Base-by-base conservation (phyloP, 768 basidiomycete species). In the Suillus sp. region DNA sequence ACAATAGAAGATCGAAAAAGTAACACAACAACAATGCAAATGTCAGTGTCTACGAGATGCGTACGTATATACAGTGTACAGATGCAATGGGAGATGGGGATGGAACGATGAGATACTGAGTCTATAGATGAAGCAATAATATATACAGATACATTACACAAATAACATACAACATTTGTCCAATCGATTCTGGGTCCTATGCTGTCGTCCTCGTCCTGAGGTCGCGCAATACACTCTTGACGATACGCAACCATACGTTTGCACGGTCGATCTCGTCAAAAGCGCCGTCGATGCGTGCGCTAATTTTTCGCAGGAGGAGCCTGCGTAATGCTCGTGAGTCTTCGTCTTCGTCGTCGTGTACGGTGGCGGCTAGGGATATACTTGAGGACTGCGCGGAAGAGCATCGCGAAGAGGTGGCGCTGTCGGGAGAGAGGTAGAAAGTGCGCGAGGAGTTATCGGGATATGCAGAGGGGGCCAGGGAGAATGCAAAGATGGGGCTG, bases 251-350 rank as follows among this genome's bases (percentile, higher is more conserved):
- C 89, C 90, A 91, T 1, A 74, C 75, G 25, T 77, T 78, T 38
- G 81, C 80, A 65, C 81, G 83, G 64, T 91, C 88, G 48, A 90
- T 78, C 69, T 90, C 87, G 48, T 87, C 86, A 67, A 83, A 82
- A 2, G 86, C 85, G 7, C 84, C 84, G 18, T 78, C 78, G 59
- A 84, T 66, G 53, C 83, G 76, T 63, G 84, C 81, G 43, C 87
- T 84, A 60, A 92, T 83, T 75, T 90, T 91, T 53, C 87, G 83
- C 45, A 86, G 73, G 25, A 91, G 68, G n/a, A 92, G 72, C 20
- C 88, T 80, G 16, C 88, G 87, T 40, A 90, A 77, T 32, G 81
- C 79, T 40, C 83, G 82, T 13, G 80, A 82, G 64, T 91, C 91
- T 55, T 90, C 85, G 61, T 89, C 89, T 65, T 86, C 86, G 42